Conservation (phyloP, 2,329 filamentous ascomycete genomes). For the Aureobasidium sp. region DNA sequence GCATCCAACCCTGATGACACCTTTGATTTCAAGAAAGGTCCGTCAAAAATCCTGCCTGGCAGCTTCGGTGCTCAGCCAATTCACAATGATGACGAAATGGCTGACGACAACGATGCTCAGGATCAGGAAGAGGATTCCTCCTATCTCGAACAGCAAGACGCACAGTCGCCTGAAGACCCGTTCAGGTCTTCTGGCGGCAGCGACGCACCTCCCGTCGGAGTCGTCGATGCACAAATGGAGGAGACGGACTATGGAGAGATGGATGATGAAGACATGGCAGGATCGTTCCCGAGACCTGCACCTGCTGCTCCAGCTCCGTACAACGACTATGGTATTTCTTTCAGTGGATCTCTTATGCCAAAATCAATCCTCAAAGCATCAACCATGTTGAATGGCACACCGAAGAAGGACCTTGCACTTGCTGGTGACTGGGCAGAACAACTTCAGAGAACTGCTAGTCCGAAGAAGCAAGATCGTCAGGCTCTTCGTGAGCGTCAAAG, state of each 20-base stretch:
- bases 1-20: constrained; percentile 43
- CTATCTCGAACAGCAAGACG: constrained; percentile 8
- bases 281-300: constrained; percentile 69
- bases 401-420: constrained; percentile 45
- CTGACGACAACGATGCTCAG: constrained; percentile 38
- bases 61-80: constrained; percentile 56
- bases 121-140: constrained; percentile 42
- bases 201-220: constrained; percentile 3
- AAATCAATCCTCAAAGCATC: constrained; percentile 42
- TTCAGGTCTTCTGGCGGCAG: constrained; percentile 13
- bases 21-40: constrained; percentile 46
- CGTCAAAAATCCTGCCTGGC: constrained; percentile 61
- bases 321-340: constrained; percentile 20
- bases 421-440: constrained; percentile 91
- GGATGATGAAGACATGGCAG: constrained; percentile 64
- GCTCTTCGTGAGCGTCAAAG: constrained; percentile 60
- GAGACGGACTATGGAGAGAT: constrained; percentile 57
- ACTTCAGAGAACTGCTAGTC: constrained; percentile 86
- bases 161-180: constrained; percentile 13
- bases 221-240: constrained; percentile 3
- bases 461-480: constrained; percentile 79
- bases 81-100: constrained; percentile 46
- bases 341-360: constrained; percentile 28
- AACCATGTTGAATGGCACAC: constrained; percentile 36
- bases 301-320: constrained; percentile 36